Base-by-base conservation (phyloP, 2,329 filamentous ascomycete species). In the Clonostachys chloroleuca region DNA sequence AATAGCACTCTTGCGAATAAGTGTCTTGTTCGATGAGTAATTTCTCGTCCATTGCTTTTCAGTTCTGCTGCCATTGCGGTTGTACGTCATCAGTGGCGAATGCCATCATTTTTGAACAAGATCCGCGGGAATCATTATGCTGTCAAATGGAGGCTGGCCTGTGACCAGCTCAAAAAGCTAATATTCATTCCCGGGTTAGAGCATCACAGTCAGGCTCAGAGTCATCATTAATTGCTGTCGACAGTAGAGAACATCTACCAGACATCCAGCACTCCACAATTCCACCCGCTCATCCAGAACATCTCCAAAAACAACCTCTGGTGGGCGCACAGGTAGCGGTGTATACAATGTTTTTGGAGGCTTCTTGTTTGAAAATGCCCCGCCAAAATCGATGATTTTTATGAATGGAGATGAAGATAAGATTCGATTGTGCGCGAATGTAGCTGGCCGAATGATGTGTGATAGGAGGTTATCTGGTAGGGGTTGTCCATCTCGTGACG, bases 91-190 rank as follows among this genome's bases (percentile, higher is more conserved):
- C 51, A 14, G 39, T 39, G 2, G 47, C 39, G 17, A 51, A 42
- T 5, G 45, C 48, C 5, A 49, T 35, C 56, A 59, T 56, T 43
- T 59, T 1, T 46, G 24, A 10, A 56, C 47, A 35, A 57, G 49
- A 2, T 45, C 6, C 6, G 40, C n/a, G 0, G 46, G 42, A 5
- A 49, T 55, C 17, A 51, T 34, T 51, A 56, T 51, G 12, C 43
- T 41, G 37, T 57, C 54, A 24, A 58, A 58, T 2, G 54, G 55
- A 18, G 56, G 49, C 18, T 57, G 57, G 1, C 56, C 57, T 2
- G 56, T 54, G n/a, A 55, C 20, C 5, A 58, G 52, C 47, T 58
- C 56, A 14, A 58, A 58, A 2, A 58, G 17, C 56, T 56, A 34
- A 1, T 24, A 24, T 24, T 24, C 4, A 24, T 24, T 24, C 5